Conservation (phyloP, 306 rosid species). For the Argentina anserina region DNA sequence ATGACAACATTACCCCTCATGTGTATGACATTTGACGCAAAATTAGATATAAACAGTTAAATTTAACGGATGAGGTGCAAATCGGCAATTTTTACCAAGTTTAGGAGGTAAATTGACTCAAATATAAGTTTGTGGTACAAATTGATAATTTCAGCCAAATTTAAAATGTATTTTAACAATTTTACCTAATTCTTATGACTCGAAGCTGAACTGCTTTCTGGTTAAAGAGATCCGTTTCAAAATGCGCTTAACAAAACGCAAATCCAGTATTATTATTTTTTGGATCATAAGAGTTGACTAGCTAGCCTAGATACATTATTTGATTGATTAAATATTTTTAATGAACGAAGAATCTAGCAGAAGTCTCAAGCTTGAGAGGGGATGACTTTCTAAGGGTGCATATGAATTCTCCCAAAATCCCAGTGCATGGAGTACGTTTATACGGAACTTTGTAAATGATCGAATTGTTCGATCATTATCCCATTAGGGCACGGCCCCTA, state of each 20-base stretch:
- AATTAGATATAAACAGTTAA: too few relatives aligned
- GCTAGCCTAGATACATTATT: neutral
- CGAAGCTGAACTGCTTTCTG: neutral
- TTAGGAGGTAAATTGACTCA: too few relatives aligned
- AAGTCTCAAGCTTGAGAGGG: constrained; percentile 1
- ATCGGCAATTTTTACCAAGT: too few relatives aligned
- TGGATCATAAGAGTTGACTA: neutral
- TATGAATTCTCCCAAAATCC: neutral
- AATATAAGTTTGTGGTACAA: too few relatives aligned
- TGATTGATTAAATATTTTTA: neutral
- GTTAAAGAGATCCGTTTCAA: neutral
- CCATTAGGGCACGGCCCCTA: neutral
- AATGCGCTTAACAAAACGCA: neutral
- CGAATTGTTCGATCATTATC: neutral
- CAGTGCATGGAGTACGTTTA: neutral
- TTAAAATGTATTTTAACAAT: too few relatives aligned
- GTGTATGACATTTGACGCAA: too few relatives aligned
- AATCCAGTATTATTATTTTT: neutral
- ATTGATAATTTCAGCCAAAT: too few relatives aligned
- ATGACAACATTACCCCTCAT: too few relatives aligned
- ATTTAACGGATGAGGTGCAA: too few relatives aligned
- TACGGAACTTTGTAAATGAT: neutral
- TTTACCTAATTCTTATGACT: too few relatives aligned
- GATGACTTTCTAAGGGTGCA: neutral
- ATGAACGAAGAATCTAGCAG: neutral